phyloP scores from a whole-genome alignment of 768 basidiomycete genomes.

The Lyophyllum atratum region DNA sequence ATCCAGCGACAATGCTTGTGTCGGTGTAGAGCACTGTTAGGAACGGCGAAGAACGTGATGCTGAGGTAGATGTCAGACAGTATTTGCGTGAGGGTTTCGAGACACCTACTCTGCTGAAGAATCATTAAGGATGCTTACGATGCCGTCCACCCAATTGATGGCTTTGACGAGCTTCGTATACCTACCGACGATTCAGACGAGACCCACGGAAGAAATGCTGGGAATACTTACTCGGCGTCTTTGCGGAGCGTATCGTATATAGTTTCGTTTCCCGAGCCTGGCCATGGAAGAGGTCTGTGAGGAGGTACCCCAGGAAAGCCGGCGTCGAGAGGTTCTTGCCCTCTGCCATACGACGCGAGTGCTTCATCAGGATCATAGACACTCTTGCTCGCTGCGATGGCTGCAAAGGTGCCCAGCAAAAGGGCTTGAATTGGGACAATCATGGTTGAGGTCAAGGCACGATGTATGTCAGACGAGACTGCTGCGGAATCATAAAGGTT shows the following conservation, averaged over 20 bases:
- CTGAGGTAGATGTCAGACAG: slow-evolving; percentile 23
- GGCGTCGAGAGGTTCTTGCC: not conserved
- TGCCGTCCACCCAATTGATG: slow-evolving; percentile 24
- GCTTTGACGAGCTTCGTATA: slow-evolving; percentile 25
- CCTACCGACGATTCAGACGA: slow-evolving; percentile 3
- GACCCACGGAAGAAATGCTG: not conserved
- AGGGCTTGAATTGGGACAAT: not conserved
- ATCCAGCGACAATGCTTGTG: slow-evolving; percentile 18
- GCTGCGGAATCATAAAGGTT: not conserved
- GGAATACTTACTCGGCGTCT: slow-evolving; percentile 6
- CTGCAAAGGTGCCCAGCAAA: not conserved
- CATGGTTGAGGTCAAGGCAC: not conserved
- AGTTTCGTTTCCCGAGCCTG: slow-evolving; percentile 7
- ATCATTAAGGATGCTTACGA: slow-evolving; percentile 19
- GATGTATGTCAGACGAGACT: not conserved
- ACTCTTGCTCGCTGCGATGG: not conserved
- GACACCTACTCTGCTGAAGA: slow-evolving; percentile 13
- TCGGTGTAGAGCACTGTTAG: slow-evolving; percentile 42
- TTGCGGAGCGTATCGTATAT: slow-evolving; percentile 10
- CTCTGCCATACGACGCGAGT: not conserved
- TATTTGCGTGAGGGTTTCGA: not conserved
- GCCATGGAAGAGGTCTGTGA: not conserved
- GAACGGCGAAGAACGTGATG: slow-evolving; percentile 57
- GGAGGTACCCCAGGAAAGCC: not conserved
- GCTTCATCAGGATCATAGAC: not conserved